A percentile compares a stretch with the other conserved stretches of the same genome.
Conservation (phyloP, 495 filamentous ascomycete genomes). For the Penicillium goetzii region DNA sequence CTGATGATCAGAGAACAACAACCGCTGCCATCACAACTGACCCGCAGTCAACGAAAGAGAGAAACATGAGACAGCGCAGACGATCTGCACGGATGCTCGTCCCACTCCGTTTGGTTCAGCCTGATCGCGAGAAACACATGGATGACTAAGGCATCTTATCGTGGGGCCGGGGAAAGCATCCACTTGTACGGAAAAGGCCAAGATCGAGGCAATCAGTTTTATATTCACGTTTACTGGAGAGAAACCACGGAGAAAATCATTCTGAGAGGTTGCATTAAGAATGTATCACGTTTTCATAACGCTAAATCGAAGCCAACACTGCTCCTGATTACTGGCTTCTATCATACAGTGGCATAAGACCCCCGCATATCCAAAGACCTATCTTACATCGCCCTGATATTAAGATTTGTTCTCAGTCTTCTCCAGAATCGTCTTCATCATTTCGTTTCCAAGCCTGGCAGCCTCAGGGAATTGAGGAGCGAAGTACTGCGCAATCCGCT, state of each 20-base stretch:
- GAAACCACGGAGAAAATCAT: not conserved
- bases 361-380: not conserved
- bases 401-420: slow-evolving; percentile 56
- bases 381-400: slow-evolving; percentile 12
- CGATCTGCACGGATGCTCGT: slow-evolving; percentile 24
- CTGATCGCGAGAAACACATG: slow-evolving; percentile 27
- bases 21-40: slow-evolving; percentile 25
- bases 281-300: not conserved
- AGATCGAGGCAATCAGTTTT: not conserved
- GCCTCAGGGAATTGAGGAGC: slow-evolving; percentile 85
- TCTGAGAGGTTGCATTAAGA: not conserved
- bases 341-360: slow-evolving; percentile 7
- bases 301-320: not conserved
- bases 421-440: slow-evolving; percentile 94
- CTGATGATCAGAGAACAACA: slow-evolving; percentile 26
- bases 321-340: not conserved
- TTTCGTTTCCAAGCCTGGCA: slow-evolving; percentile 84
- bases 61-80: slow-evolving; percentile 12
- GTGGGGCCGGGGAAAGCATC: not conserved
- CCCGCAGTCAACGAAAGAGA: slow-evolving; percentile 4
- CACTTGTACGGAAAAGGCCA: not conserved
- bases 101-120: slow-evolving; percentile 28
- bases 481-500: slow-evolving; percentile 88
- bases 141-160: slow-evolving; percentile 34
- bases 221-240: not conserved